phyloP scores from a whole-genome alignment of 257 asterid species.

The Solanum corneliomulleri region DNA sequence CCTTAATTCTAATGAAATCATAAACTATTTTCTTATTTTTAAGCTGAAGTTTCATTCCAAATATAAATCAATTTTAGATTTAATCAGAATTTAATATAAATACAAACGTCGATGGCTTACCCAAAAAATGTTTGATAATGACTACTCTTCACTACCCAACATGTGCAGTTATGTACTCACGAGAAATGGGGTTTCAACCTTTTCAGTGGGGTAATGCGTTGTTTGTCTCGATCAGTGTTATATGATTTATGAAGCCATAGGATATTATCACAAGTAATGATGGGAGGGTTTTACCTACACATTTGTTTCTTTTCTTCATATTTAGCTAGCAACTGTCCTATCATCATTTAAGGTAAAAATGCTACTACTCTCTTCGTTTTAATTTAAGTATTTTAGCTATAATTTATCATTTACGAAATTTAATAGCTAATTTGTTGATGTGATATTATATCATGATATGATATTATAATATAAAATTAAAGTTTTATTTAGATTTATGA shows the following conservation, averaged over 20 bases:
- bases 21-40: no score
- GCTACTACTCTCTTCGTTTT: no score
- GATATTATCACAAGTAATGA: background rate
- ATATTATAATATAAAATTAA: no score
- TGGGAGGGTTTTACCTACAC: background rate
- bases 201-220: background rate
- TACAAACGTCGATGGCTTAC: fast-evolving
- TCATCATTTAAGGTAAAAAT: background rate
- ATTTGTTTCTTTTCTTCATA: background rate
- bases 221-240: background rate
- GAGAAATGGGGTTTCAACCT: background rate
- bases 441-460: no score
- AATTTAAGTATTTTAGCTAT: no score
- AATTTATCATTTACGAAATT: no score
- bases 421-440: no score
- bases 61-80: no score
- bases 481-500: no score
- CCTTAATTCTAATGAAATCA: background rate
- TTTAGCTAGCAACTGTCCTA: background rate
- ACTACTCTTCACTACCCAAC: background rate
- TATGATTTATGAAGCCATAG: background rate
- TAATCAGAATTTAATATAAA: no score
- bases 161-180: background rate
- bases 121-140: background rate
- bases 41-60: no score